Base-by-base conservation (phyloP, 192 early-diverging fungal species). In the Dimargaris cristalligena region DNA sequence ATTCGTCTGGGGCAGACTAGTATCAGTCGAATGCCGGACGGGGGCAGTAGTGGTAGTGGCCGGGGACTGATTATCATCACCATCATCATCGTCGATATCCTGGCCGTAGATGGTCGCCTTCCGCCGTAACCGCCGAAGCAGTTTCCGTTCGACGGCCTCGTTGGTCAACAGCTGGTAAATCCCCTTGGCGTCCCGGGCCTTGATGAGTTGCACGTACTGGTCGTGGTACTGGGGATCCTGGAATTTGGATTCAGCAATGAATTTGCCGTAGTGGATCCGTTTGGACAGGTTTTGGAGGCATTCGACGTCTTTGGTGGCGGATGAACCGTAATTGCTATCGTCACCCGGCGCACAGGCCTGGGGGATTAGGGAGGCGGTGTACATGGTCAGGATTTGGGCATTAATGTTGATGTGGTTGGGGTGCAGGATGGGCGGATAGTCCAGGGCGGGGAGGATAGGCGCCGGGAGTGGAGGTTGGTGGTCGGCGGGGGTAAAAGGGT, bases 211-310 rank as follows among this genome's bases (percentile, higher is more conserved):
- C 20, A 92, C 87, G 60, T 92, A 94, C 62, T 77, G 69, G 44
- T 75, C 72, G 63, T 91, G 91, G n/a, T 69, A 64, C 50, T 60
- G 64, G 34, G 78, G 84, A 68, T 85, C 92, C 61, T 76, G 82
- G 71, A 99, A 99, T 72, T 99, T 99, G 25, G 92, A 84, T 68
- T 99, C 95, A 26, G 93, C 93, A 30, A 95, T 86, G 66, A 92
- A 99, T 67, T 95, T 97, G 51, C 91, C 95, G 62, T 90, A 94
- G 72, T 99, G 95, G 62, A 99, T 94, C 59, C 95, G 78, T 46
- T 88, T 78, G 61, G 86, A 90, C 31, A 99, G 74, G 0, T 88
- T 79, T 71, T 99, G 95, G 25, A 99, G 68, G 25, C 86, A 90
- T 50, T 92, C 88, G 18, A 92, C 84, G 69, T 99, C 95, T 52